Conservation (phyloP, 371 early-diverging fungal species). For the Rhizomucor miehei region DNA sequence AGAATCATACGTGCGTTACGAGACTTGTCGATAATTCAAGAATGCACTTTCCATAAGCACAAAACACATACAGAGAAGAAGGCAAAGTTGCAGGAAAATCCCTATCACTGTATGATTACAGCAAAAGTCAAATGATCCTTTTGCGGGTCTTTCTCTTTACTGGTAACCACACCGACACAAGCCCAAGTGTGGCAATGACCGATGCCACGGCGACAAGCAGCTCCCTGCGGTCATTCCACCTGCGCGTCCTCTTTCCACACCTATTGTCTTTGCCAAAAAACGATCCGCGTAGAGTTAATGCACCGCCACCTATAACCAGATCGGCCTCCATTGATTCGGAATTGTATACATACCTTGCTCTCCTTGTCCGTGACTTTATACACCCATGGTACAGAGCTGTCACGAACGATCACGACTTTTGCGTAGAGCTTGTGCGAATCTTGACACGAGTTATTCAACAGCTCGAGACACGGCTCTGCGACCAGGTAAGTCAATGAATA, state of each 20-base stretch:
- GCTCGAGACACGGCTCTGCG: conserved; percentile 48
- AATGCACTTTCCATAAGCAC: too few species aligned
- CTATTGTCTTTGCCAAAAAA: conserved; percentile 34
- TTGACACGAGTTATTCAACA: conserved; percentile 42
- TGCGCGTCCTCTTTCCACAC: conserved; percentile 44
- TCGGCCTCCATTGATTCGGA: conserved; percentile 54
- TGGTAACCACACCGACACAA: too few species aligned
- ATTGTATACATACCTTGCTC: conserved; percentile 55
- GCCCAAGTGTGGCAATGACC: too few species aligned
- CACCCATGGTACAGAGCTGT: conserved; percentile 57
- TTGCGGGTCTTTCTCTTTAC: too few species aligned
- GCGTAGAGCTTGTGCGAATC: conserved; percentile 39
- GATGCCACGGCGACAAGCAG: not conserved
- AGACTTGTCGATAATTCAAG: too few species aligned
- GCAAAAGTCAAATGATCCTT: too few species aligned
- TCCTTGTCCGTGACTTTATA: conserved; percentile 58
- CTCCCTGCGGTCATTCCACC: conserved; percentile 27
- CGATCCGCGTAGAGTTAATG: conserved; percentile 31
- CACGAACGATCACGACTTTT: conserved; percentile 54
- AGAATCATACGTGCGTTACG: too few species aligned
- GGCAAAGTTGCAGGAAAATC: too few species aligned
- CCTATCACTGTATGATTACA: too few species aligned
- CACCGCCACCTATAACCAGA: conserved; percentile 35
- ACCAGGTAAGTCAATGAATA: conserved; percentile 15
- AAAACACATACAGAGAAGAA: too few species aligned